These are phyloP conservation scores for Ceratocystis diversiconidia DNA, from an alignment of 2,329 filamentous ascomycete genomes.

Conservation along the genomic window DNA sequence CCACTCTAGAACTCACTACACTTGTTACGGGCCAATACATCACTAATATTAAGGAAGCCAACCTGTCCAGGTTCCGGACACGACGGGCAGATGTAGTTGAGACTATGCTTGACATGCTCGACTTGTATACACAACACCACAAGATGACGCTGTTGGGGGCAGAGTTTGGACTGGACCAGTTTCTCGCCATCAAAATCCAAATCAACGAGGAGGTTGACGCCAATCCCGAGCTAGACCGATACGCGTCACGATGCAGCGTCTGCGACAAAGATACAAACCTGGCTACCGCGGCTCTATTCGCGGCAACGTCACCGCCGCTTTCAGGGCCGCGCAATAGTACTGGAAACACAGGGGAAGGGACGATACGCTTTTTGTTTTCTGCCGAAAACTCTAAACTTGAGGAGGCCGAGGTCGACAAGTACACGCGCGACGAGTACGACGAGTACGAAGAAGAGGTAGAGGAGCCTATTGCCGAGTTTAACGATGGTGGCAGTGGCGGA, in stretches of 20 bases:
- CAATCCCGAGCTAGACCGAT: slow-evolving; percentile 44
- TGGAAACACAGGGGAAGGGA: slow-evolving; percentile 46
- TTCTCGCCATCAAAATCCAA: slow-evolving; percentile 74
- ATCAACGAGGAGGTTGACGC: slow-evolving; percentile 69
- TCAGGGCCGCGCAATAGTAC: slow-evolving; percentile 9
- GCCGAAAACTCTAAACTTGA: slow-evolving; percentile 60
- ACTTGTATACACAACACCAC: slow-evolving; percentile 79
- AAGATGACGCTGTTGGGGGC: slow-evolving; percentile 60
- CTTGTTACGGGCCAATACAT: slow-evolving; percentile 47
- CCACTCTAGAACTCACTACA: slow-evolving; percentile 65
- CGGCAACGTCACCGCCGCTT: background rate
- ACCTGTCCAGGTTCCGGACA: slow-evolving; percentile 34
- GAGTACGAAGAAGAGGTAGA: slow-evolving; percentile 69
- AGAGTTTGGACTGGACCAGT: slow-evolving; percentile 57
- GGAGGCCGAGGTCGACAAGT: slow-evolving; percentile 49
- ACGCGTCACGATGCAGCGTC: slow-evolving; percentile 43
- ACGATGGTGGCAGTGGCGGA: background rate
- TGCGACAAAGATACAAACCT: slow-evolving; percentile 30
- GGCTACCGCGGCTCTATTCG: background rate
- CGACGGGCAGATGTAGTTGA: slow-evolving; percentile 44
- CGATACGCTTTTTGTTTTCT: slow-evolving; percentile 81
- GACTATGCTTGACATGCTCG: slow-evolving; percentile 77
- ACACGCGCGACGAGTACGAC: slow-evolving; percentile 60
- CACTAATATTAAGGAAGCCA: slow-evolving; percentile 36
- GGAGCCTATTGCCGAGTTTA: slow-evolving; percentile 32